phyloP scores from a whole-genome alignment of 805 yeast genomes.

The Diddensiella caesifluorescens region DNA sequence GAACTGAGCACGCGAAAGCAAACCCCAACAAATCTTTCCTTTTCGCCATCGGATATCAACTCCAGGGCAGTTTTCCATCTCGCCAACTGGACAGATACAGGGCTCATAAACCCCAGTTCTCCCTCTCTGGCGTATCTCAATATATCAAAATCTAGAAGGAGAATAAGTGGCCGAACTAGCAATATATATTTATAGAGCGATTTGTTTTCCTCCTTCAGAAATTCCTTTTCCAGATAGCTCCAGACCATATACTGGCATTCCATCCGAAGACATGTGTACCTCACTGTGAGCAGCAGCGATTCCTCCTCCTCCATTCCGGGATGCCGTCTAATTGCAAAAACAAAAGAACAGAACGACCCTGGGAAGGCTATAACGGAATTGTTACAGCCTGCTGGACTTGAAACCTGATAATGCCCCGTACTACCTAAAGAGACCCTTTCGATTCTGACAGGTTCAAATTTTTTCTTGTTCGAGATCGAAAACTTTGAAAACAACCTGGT shows the following conservation, averaged over 20 bases:
- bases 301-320: constrained; percentile 18
- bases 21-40: constrained; percentile 4
- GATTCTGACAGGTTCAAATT: constrained; percentile 50
- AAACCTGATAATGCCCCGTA: constrained; percentile 28
- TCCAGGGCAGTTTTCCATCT: constrained; percentile 7
- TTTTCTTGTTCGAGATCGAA: constrained; percentile 55
- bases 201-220: background rate
- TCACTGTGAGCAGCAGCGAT: background rate
- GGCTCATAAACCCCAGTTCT: background rate
- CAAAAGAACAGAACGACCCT: constrained; percentile 64
- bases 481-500: constrained; percentile 58
- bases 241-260: background rate
- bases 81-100: background rate
- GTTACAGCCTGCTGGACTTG: constrained; percentile 27
- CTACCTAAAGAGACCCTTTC: constrained; percentile 39
- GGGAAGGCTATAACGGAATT: constrained; percentile 45
- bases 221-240: background rate
- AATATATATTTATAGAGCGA: constrained; percentile 2
- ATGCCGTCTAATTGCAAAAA: constrained; percentile 46
- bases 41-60: constrained; percentile 4
- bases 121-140: constrained; percentile 4
- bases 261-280: background rate
- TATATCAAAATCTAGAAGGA: constrained; percentile 4
- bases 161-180: constrained; percentile 1
- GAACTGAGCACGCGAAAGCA: constrained; percentile 8